A percentile compares a stretch with the other conserved stretches of the same genome.
Evolutionary conservation across 495 filamentous ascomycete species (phyloP).

Genomic region (Tetracladium marchalianum): DNA sequence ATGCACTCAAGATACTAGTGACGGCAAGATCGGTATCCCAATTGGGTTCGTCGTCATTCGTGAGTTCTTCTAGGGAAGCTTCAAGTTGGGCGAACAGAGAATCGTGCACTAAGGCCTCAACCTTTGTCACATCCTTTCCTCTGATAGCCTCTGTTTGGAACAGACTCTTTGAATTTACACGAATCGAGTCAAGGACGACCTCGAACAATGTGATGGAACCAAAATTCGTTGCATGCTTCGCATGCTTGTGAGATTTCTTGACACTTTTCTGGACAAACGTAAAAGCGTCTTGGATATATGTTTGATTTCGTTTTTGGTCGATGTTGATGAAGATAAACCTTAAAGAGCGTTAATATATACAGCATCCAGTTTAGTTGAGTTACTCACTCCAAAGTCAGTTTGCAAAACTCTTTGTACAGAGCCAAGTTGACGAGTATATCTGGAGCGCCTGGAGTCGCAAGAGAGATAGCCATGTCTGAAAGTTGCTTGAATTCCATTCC

Average conservation of each 20-base stretch:
- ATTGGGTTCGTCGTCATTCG: too few relatives aligned
- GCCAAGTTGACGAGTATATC: conserved; percentile 12
- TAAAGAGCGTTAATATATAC: background rate
- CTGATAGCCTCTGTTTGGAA: conserved; percentile 6
- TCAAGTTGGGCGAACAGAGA: conserved; percentile 9
- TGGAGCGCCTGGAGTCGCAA: conserved; percentile 4
- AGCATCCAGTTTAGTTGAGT: background rate
- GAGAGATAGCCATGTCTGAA: conserved; percentile 19
- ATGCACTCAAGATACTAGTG: too few relatives aligned
- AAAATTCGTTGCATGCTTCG: conserved; percentile 4
- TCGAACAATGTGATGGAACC: conserved; percentile 9
- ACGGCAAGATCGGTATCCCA: too few relatives aligned
- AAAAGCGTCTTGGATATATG: conserved; percentile 22
- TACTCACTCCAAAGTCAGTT: conserved; percentile 23
- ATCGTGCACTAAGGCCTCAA: background rate
- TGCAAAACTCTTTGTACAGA: conserved; percentile 22
- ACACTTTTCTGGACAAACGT: conserved; percentile 17
- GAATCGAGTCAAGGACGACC: conserved; percentile 3
- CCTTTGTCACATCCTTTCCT: background rate
- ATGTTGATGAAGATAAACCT: conserved; percentile 26
- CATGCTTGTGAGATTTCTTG: conserved; percentile 14
- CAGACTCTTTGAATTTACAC: background rate
- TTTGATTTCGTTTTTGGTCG: conserved; percentile 24
- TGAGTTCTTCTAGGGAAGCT: background rate
- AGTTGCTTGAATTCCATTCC: conserved; percentile 28